Evolutionary conservation across 208 protist species (phyloP).

Genomic region (Phytomonas serpens): DNA sequence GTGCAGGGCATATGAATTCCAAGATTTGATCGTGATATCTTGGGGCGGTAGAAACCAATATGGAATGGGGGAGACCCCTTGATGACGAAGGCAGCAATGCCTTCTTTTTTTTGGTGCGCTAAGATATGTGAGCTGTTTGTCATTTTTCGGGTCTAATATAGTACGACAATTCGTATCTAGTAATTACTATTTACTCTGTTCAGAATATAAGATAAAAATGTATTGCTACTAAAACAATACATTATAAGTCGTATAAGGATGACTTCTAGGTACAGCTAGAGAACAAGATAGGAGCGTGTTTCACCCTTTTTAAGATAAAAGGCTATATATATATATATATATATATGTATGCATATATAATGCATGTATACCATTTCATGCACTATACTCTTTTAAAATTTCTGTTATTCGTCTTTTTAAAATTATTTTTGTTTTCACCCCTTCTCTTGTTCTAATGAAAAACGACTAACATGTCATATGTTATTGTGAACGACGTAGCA

Average conservation of each 20-base stretch:
- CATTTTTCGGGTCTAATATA: neutral
- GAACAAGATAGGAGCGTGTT: neutral
- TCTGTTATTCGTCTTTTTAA: conserved; percentile 10
- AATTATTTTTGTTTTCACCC: neutral
- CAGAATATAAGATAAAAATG: conserved; percentile 5
- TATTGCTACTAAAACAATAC: neutral
- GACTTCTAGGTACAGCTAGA: conserved; percentile 1
- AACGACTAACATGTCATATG: neutral
- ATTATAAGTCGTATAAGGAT: neutral
- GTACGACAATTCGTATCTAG: too few species aligned
- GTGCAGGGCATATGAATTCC: conserved; percentile 10
- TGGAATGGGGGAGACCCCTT: too few species aligned
- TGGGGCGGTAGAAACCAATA: too few species aligned
- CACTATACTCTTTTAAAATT: conserved; percentile 10
- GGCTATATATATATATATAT: neutral
- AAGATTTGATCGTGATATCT: neutral
- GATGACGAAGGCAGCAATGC: neutral
- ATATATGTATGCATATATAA: neutral
- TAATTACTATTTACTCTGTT: too few species aligned
- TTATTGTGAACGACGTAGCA: too few species aligned
- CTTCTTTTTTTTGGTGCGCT: neutral
- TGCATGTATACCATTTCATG: too few species aligned
- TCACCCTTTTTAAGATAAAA: neutral
- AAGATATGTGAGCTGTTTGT: too few species aligned
- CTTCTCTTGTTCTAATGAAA: conserved; percentile 14